phyloP scores from a whole-genome alignment of 441 rosid species.

The Jatropha podagrica region DNA sequence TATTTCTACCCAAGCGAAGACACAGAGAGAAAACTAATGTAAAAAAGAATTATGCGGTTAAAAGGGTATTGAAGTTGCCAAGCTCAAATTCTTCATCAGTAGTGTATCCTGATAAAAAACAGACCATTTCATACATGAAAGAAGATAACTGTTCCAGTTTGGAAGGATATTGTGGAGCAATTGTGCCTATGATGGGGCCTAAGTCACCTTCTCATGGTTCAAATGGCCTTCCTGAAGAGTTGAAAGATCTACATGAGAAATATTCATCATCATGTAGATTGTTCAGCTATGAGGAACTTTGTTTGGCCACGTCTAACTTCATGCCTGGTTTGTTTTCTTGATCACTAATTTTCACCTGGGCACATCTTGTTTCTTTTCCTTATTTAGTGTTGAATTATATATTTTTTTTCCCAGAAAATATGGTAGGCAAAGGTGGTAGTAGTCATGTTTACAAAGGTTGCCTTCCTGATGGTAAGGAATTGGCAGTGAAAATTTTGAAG shows the following conservation, averaged over 20 bases:
- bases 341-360: slow-evolving; percentile 3
- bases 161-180: slow-evolving; percentile 52
- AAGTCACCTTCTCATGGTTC: slow-evolving; percentile 43
- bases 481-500: slow-evolving; percentile 84
- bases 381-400: slow-evolving; percentile 9
- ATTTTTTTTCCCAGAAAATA: slow-evolving; percentile 49
- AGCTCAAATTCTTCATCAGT: slow-evolving; percentile 51
- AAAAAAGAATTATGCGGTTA: slow-evolving; percentile 47
- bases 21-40: slow-evolving; percentile 36
- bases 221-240: slow-evolving; percentile 50
- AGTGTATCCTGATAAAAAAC: slow-evolving; percentile 66
- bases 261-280: slow-evolving; percentile 79
- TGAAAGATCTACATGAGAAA: slow-evolving; percentile 60
- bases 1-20: slow-evolving; percentile 35
- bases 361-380: background rate
- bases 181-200: slow-evolving; percentile 41
- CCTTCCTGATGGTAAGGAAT: slow-evolving; percentile 74
- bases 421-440: slow-evolving; percentile 92
- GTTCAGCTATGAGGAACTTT: slow-evolving; percentile 75
- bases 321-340: slow-evolving; percentile 50
- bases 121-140: slow-evolving; percentile 27
- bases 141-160: slow-evolving; percentile 36
- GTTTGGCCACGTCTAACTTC: slow-evolving; percentile 63
- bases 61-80: slow-evolving; percentile 46
- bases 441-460: slow-evolving; percentile 84